These are phyloP conservation scores for Auxenochlorella pyrenoidosa DNA, from an alignment of 139 green algal genomes.

Conservation along the genomic window DNA sequence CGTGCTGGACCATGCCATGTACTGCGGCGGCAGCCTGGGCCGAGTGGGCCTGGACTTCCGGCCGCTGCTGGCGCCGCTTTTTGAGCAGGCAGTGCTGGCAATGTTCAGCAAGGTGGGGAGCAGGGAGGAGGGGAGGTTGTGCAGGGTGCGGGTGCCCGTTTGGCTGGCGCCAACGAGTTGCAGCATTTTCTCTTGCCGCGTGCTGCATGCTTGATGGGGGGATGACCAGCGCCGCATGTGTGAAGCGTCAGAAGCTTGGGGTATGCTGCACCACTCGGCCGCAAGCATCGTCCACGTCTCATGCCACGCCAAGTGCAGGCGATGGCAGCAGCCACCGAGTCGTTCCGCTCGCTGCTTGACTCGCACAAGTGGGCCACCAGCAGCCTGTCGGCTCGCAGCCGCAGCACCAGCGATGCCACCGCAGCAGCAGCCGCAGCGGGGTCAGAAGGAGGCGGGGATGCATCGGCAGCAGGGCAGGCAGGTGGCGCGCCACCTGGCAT, in stretches of 20 bases:
- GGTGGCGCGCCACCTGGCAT: not conserved
- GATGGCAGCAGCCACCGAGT: conserved; percentile 63
- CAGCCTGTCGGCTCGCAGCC: conserved; percentile 39
- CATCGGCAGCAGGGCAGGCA: not conserved
- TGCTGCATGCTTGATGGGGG: not conserved
- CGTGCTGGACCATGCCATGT: conserved; percentile 96
- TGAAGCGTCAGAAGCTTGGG: no score
- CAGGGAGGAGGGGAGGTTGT: not conserved
- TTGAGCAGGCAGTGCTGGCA: conserved; percentile 76
- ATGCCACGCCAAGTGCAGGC: not conserved
- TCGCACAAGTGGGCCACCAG: conserved; percentile 89
- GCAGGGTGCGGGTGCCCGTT: not conserved
- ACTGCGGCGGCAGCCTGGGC: conserved; percentile 91
- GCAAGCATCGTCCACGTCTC: not conserved
- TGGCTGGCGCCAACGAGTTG: no score
- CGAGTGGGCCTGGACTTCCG: conserved; percentile 96
- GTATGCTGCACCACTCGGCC: no score
- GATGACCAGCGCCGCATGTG: not conserved
- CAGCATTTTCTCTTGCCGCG: no score
- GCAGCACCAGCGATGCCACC: not conserved
- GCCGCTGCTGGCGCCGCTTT: conserved; percentile 85
- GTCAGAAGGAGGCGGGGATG: not conserved
- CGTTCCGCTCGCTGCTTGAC: conserved; percentile 81
- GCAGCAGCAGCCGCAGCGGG: conserved; percentile 17
- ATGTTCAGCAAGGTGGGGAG: conserved; percentile 77